These are phyloP conservation scores for Hebeloma cylindrosporum DNA, from an alignment of 768 basidiomycete species.

Conservation along the genomic window DNA sequence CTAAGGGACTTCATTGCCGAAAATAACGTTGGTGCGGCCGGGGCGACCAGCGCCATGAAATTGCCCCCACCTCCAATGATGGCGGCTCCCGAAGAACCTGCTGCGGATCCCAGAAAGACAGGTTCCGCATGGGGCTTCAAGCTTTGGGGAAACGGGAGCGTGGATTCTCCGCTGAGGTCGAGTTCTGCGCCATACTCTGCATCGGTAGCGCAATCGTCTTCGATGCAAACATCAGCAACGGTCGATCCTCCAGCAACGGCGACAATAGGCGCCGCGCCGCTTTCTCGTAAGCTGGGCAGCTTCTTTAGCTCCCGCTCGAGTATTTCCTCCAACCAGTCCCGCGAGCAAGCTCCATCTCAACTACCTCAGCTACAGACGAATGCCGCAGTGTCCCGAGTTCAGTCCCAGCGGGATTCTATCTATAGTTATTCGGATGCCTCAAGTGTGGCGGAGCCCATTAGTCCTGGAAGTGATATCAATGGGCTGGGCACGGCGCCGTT, in stretches of 20 bases:
- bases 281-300: constrained; percentile 68
- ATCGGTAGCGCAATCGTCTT: constrained; percentile 8
- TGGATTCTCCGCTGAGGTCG: constrained; percentile 15
- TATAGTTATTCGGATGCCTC: constrained; percentile 60
- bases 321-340: constrained; percentile 42
- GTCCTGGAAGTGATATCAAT: constrained; percentile 45
- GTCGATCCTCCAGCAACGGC: constrained; percentile 20
- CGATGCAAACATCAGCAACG: constrained; percentile 6
- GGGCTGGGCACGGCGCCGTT: constrained; percentile 26
- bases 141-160: constrained; percentile 46
- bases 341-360: constrained; percentile 14
- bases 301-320: constrained; percentile 65
- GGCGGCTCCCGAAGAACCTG: constrained; percentile 37
- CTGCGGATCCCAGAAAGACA: constrained; percentile 30
- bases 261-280: constrained; percentile 38
- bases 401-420: constrained; percentile 39
- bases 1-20: constrained; percentile 82
- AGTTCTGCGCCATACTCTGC: constrained; percentile 16
- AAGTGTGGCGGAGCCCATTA: constrained; percentile 57
- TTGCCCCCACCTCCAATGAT: constrained; percentile 43
- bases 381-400: constrained; percentile 25
- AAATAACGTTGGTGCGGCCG: constrained; percentile 55
- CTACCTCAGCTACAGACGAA: constrained; percentile 34
- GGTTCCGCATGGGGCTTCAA: constrained; percentile 65
- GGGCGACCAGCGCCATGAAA: constrained; percentile 29